Percentiles rank a stretch among this genome's conserved stretches.
phyloP scores from a whole-genome alignment of 2,329 filamentous ascomycete species.

The Orbilia blumenaviensis region DNA sequence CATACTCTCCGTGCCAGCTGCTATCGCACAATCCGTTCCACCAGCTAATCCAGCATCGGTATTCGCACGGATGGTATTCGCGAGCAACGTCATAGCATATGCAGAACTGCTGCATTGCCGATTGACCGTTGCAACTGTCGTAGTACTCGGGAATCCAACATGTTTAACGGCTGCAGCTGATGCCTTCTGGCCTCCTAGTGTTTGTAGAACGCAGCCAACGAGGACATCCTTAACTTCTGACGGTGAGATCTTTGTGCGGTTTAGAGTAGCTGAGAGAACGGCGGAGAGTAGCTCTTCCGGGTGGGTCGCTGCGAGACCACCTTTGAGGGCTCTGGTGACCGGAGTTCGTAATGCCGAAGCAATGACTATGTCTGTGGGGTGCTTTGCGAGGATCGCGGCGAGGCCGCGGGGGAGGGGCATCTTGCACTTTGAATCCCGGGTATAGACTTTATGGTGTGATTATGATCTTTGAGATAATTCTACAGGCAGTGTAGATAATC shows the following conservation, averaged over 20 bases:
- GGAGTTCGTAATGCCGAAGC: conserved; percentile 90
- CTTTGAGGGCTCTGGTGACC: conserved; percentile 82
- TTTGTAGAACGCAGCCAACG: conserved; percentile 87
- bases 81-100: conserved; percentile 77
- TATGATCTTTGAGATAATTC: no score
- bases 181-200: conserved; percentile 89
- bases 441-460: not conserved
- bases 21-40: conserved; percentile 77
- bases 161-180: conserved; percentile 91
- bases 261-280: conserved; percentile 74
- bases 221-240: conserved; percentile 79
- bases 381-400: conserved; percentile 78
- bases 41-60: conserved; percentile 61
- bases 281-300: conserved; percentile 84
- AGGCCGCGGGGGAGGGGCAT: conserved; percentile 65
- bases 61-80: conserved; percentile 74
- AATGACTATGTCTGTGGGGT: conserved; percentile 83
- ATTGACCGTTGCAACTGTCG: conserved; percentile 86
- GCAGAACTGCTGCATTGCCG: conserved; percentile 83
- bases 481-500: not conserved
- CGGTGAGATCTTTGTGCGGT: conserved; percentile 75
- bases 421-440: not conserved
- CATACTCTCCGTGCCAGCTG: conserved; percentile 96
- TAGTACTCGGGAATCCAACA: conserved; percentile 76
- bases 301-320: conserved; percentile 84